A percentile compares a stretch with the other conserved stretches of the same genome.
Evolutionary conservation across 2,329 filamentous ascomycete genomes (phyloP).

Genomic region (Pestalotiopsis fici): DNA sequence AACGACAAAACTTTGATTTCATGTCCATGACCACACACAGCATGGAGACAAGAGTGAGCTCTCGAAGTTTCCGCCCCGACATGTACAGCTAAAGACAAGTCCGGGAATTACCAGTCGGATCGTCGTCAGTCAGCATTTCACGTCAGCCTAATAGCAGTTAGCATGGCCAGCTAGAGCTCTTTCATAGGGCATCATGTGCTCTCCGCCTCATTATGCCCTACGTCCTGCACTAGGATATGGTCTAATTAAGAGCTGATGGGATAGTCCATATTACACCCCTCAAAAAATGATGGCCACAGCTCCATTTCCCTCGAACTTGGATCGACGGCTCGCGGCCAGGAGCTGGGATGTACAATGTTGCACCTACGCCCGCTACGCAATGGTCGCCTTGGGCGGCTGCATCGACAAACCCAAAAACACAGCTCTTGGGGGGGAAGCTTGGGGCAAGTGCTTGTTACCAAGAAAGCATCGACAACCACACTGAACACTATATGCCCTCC

Average conservation of each 20-base stretch:
- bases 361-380: neutral
- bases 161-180: neutral
- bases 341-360: neutral
- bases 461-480: slow-evolving; percentile 3
- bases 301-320: neutral
- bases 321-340: neutral
- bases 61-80: neutral
- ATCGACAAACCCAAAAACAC: slow-evolving; percentile 3
- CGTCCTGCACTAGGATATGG: neutral
- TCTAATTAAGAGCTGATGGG: neutral
- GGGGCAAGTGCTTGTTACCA: slow-evolving; percentile 3
- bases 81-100: neutral
- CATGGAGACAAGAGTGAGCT: neutral
- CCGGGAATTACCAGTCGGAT: neutral
- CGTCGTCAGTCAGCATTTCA: neutral
- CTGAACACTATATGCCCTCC: slow-evolving; percentile 1
- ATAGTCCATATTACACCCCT: neutral
- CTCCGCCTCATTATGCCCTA: slow-evolving; percentile 7
- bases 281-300: slow-evolving; percentile 1
- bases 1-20: too few species aligned
- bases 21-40: too few species aligned
- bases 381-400: neutral
- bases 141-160: neutral
- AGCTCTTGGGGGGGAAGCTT: neutral
- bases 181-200: neutral